Base-by-base conservation (phyloP, 2,329 filamentous ascomycete genomes). In the Pyrenophora graminea region DNA sequence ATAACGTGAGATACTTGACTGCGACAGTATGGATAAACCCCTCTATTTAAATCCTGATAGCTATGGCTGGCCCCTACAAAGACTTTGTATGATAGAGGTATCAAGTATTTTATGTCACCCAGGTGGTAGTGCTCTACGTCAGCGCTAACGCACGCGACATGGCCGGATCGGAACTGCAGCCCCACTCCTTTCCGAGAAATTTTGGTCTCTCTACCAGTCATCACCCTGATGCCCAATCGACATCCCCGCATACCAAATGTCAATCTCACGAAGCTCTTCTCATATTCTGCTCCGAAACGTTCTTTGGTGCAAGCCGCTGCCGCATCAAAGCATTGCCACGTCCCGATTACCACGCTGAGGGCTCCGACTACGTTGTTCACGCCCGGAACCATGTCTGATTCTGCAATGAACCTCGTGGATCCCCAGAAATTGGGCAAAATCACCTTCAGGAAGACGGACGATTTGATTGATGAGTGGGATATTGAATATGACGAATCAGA, bases 361-460 rank as follows among this genome's bases (percentile, higher is more conserved):
- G 21, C 17, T n/a, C 38, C 48, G n/a, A 17, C 21, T 37, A 25
- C 43, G 8, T 47, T 48, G 37, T 41, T 40, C 39, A 50, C 40
- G 6, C 39, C 51, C n/a, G 37, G 39, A 34, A 61, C 43, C 7
- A 72, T 71, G 70, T 61, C 48, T 18, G 21, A 73, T 27, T 78
- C 77, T 10, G 44, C 61, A 6, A 73, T 76, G 13, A 56, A 25
- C 67, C 74, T 30, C 3, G 70, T 79, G 13, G 70, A 78, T 50
- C 67, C 75, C 4, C 62, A 66, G 15, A 74, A 69, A 27, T 57
- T 79, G 27, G 76, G 77, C 23, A 60, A 58, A 3, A 65, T 78
- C 19, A 59, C 57, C 0, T 66, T 75, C 21, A 59, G 55, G 27
- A 47, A 62, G 15, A 45, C 61, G 2, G 67, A 75, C 19, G 63